Conservation (phyloP, 2,329 filamentous ascomycete genomes). For the Lasiodiplodia citricola region DNA sequence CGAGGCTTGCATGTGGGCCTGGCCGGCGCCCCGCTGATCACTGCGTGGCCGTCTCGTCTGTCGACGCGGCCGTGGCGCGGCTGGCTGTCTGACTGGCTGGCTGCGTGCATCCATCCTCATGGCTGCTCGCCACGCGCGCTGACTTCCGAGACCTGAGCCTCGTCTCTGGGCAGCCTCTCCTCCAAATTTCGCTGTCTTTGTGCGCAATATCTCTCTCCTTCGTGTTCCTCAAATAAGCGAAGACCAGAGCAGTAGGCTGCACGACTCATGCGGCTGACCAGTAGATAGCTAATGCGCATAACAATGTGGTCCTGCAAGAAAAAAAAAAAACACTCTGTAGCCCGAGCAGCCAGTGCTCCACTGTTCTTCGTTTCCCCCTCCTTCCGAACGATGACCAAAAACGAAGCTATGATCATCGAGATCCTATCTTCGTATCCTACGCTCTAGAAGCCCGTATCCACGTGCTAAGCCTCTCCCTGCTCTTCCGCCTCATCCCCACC, state of each 20-base stretch:
- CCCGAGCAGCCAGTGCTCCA: neutral
- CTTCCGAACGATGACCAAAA: neutral
- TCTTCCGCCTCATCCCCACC: neutral
- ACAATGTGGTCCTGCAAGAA: neutral
- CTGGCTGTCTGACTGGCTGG: neutral
- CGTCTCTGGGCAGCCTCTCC: neutral
- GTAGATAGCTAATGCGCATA: neutral
- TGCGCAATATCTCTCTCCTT: neutral
- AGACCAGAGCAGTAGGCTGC: neutral
- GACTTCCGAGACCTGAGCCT: neutral
- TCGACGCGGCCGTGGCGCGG: conserved; percentile 17
- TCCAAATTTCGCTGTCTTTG: neutral
- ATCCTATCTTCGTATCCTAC: conserved; percentile 2
- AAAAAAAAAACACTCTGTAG: no score
- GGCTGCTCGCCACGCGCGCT: conserved; percentile 2
- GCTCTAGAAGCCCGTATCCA: neutral
- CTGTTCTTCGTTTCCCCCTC: neutral
- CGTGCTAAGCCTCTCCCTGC: neutral
- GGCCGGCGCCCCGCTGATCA: conserved; percentile 18
- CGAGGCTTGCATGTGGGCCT: conserved; percentile 20
- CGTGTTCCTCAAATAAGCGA: conserved; percentile 15
- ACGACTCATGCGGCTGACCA: conserved; percentile 1
- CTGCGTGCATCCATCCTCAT: neutral
- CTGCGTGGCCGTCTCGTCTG: conserved; percentile 15
- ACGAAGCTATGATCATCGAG: neutral